These are phyloP conservation scores for Knufia petricola DNA, from an alignment of 2,329 filamentous ascomycete species.

Conservation along the genomic window DNA sequence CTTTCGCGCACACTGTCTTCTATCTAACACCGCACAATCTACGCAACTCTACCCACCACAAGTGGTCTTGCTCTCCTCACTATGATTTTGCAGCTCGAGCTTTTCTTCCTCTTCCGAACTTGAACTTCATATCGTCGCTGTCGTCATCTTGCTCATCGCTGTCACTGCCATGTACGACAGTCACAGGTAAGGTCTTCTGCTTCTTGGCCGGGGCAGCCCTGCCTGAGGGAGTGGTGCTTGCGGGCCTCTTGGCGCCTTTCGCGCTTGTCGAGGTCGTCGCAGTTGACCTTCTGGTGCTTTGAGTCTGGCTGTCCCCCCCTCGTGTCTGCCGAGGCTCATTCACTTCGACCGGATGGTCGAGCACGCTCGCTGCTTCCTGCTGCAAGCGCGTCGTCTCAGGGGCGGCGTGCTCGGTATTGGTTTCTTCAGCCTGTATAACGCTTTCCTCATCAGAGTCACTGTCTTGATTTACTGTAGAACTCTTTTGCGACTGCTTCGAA, in stretches of 20 bases:
- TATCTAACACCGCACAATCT: no score
- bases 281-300: slow-evolving; percentile 13
- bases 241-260: slow-evolving; percentile 13
- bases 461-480: slow-evolving; percentile 15
- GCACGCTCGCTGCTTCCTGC: slow-evolving; percentile 19
- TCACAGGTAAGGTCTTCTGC: slow-evolving; percentile 26
- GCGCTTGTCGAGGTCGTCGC: slow-evolving; percentile 4
- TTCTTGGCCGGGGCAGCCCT: slow-evolving; percentile 13
- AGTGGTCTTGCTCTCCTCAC: no score
- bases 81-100: not conserved
- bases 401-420: slow-evolving; percentile 6
- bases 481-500: slow-evolving; percentile 12
- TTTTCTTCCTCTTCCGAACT: slow-evolving; percentile 41
- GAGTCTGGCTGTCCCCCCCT: slow-evolving; percentile 11
- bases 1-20: no score
- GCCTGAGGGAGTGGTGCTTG: slow-evolving; percentile 1
- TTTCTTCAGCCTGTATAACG: slow-evolving; percentile 8
- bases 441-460: slow-evolving; percentile 8
- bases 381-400: slow-evolving; percentile 16
- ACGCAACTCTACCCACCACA: no score
- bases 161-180: slow-evolving; percentile 21
- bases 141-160: slow-evolving; percentile 39
- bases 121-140: slow-evolving; percentile 49
- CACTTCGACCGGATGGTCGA: slow-evolving; percentile 20
- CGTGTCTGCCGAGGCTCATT: slow-evolving; percentile 22